Conservation (phyloP, 305 asterid species). For the Fraxinus angustifolia region DNA sequence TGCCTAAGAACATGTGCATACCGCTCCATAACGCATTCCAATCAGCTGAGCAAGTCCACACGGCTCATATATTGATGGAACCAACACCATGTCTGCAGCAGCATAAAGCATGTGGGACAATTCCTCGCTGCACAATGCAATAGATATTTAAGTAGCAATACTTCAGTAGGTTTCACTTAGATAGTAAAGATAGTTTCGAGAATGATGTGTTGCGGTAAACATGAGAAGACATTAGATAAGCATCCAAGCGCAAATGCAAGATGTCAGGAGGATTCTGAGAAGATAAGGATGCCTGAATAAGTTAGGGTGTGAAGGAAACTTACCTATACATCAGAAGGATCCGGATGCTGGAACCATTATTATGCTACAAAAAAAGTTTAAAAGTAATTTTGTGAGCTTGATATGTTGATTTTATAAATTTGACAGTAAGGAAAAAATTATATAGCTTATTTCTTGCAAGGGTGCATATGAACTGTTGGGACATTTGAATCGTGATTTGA, state of each 20-base stretch:
- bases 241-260: background rate
- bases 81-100: conserved; percentile 88
- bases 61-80: conserved; percentile 89
- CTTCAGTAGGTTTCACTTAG: background rate
- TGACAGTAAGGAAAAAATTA: background rate
- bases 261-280: background rate
- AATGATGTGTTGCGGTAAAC: background rate
- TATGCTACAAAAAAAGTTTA: conserved; percentile 53
- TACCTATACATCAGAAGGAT: conserved; percentile 83
- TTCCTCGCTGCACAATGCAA: conserved; percentile 68
- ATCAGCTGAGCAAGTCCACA: conserved; percentile 92
- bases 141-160: background rate
- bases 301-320: conserved; percentile 1
- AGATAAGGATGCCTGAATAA: conserved; percentile 5
- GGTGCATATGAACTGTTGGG: background rate
- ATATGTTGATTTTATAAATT: background rate
- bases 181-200: background rate
- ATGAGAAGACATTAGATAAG: background rate
- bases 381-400: conserved; percentile 20
- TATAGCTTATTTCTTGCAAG: conserved; percentile 8
- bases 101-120: conserved; percentile 90
- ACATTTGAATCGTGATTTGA: background rate
- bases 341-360: conserved; percentile 63
- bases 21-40: conserved; percentile 94
- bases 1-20: conserved; percentile 32